Conservation (phyloP, 805 yeast genomes). For the Yarrowia osloensis region DNA sequence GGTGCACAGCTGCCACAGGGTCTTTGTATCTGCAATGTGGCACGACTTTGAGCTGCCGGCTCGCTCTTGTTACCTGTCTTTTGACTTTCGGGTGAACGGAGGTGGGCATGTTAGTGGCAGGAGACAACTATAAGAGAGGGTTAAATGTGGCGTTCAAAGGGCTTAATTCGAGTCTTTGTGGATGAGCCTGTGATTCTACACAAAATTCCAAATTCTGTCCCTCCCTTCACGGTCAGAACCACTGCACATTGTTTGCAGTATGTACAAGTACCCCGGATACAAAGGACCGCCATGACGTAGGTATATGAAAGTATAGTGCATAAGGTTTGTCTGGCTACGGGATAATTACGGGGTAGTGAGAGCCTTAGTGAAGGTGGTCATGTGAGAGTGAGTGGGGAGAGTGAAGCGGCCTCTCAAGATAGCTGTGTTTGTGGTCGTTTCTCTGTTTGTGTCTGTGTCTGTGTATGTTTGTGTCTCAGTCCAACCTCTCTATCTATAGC, state of each 20-base stretch:
- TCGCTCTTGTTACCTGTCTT: not conserved
- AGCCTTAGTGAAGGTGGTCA: not conserved
- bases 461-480: not conserved
- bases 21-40: not conserved
- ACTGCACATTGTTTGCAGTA: not conserved
- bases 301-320: constrained; percentile 4
- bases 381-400: not conserved
- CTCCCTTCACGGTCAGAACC: not conserved
- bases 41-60: not conserved
- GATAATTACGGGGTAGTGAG: not conserved
- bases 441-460: too few relatives aligned
- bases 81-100: constrained; percentile 20
- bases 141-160: too few relatives aligned
- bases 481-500: not conserved
- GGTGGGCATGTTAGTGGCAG: not conserved
- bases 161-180: too few relatives aligned
- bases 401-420: too few relatives aligned
- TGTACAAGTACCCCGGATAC: not conserved
- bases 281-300: constrained; percentile 22
- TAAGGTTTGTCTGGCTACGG: not conserved
- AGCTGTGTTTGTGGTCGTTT: too few relatives aligned
- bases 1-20: not conserved
- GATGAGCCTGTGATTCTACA: too few relatives aligned
- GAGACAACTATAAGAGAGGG: too few relatives aligned
- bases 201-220: too few relatives aligned